Evolutionary conservation across 257 asterid genomes (phyloP).

Genomic region (Orobanche coerulescens): DNA sequence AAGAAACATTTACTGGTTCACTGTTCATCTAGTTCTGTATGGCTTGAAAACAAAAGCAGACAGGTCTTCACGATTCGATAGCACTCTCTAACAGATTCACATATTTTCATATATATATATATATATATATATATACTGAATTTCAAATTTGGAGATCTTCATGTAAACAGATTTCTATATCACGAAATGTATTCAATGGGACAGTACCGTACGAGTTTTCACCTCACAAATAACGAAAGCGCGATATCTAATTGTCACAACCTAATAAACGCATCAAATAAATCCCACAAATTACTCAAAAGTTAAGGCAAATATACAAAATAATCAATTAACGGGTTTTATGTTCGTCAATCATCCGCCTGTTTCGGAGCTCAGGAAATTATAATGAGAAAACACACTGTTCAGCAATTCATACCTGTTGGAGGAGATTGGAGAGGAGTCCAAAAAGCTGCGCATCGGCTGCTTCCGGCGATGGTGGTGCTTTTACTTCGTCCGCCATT

Average conservation of each 20-base stretch:
- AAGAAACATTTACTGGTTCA: background rate
- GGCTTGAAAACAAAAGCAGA: background rate
- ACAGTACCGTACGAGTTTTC: too few species aligned
- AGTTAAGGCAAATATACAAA: background rate
- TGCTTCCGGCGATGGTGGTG: constrained; percentile 34
- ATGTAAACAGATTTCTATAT: background rate
- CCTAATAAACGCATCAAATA: background rate
- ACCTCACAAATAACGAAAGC: too few species aligned
- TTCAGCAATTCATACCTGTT: constrained; percentile 41
- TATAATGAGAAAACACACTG: background rate
- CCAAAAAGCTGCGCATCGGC: constrained; percentile 76
- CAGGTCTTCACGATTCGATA: background rate
- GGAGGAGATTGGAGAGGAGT: constrained; percentile 68
- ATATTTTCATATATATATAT: too few species aligned
- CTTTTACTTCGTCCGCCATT: constrained; percentile 37
- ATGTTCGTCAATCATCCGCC: constrained; percentile 9
- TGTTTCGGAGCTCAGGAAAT: background rate
- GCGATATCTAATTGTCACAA: too few species aligned
- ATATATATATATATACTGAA: too few species aligned
- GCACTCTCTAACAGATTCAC: background rate
- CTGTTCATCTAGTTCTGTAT: background rate
- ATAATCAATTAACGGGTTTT: constrained; percentile 1
- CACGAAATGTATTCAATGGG: constrained; percentile 7
- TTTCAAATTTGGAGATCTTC: too few species aligned
- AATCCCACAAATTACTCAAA: constrained; percentile 11